Percentiles rank a stretch among this genome's conserved stretches.
Evolutionary conservation across 2,329 filamentous ascomycete species (phyloP).

Genomic region (Claviceps cyperi): DNA sequence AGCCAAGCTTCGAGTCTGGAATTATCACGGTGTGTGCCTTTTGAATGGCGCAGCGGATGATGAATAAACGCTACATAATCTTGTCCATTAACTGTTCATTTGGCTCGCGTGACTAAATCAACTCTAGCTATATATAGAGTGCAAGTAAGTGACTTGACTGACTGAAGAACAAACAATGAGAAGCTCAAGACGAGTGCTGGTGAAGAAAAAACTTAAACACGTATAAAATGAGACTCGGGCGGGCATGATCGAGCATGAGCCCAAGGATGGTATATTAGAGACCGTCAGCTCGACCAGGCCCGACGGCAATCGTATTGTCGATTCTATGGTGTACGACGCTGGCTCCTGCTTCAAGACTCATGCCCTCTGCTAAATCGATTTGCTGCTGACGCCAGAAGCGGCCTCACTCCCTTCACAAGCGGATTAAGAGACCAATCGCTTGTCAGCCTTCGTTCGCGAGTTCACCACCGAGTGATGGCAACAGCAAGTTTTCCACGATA

Average conservation of each 20-base stretch:
- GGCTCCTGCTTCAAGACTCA: background rate
- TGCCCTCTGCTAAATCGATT: background rate
- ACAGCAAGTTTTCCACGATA: slow-evolving; percentile 10
- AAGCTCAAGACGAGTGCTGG: slow-evolving; percentile 22
- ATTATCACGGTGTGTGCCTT: background rate
- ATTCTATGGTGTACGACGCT: background rate
- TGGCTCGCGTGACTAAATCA: slow-evolving; percentile 13
- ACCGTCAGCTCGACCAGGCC: background rate
- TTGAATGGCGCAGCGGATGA: background rate
- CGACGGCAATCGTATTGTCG: background rate
- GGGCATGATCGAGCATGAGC: background rate
- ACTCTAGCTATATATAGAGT: slow-evolving; percentile 16
- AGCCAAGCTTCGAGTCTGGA: background rate
- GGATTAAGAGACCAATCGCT: slow-evolving; percentile 9
- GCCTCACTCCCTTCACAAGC: slow-evolving; percentile 8
- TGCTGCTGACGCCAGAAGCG: slow-evolving; percentile 4
- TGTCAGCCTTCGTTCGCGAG: slow-evolving; percentile 5
- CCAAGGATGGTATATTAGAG: background rate
- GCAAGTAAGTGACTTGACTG: slow-evolving; percentile 24
- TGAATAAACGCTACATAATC: background rate
- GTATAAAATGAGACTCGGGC: slow-evolving; percentile 11
- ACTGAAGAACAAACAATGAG: slow-evolving; percentile 21
- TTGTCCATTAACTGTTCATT: slow-evolving; percentile 5
- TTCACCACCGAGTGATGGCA: slow-evolving; percentile 9
- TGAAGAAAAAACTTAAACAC: slow-evolving; percentile 21